Percentiles rank a stretch among this genome's conserved stretches.
These are phyloP conservation scores for Trametes elegans DNA, from an alignment of 768 basidiomycete genomes.

Conservation along the genomic window DNA sequence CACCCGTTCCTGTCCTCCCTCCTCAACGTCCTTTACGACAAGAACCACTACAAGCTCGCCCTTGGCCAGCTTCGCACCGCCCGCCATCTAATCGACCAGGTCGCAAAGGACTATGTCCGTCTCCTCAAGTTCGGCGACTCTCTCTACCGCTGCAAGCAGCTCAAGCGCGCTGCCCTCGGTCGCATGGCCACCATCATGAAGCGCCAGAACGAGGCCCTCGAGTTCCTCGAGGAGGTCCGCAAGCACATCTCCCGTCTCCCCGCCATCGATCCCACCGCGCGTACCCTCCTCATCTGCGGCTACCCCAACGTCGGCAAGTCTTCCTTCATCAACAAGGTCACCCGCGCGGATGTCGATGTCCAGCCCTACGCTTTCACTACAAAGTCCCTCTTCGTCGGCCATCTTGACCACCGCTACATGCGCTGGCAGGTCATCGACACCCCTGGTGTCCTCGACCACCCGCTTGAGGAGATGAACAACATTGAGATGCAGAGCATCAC, in stretches of 20 bases:
- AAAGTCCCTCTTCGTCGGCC: conserved; percentile 96
- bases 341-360: conserved; percentile 97
- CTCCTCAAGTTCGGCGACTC: conserved; percentile 98
- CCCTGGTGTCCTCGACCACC: conserved; percentile 96
- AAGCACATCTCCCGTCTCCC: conserved; percentile 99
- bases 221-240: conserved; percentile 97
- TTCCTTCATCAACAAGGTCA: conserved; percentile 99
- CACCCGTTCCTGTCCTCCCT: conserved; percentile 96
- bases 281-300: conserved; percentile 96
- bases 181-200: conserved; percentile 99
- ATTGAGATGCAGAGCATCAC: conserved; percentile 99
- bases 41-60: conserved; percentile 99
- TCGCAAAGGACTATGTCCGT: conserved; percentile 95
- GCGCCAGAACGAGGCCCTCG: conserved; percentile 96
- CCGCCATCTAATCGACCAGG: conserved; percentile 93
- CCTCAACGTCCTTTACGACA: conserved; percentile 99
- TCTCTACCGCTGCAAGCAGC: conserved; percentile 96
- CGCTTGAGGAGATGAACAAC: conserved; percentile 99
- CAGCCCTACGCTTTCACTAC: conserved; percentile 99
- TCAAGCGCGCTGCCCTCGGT: conserved; percentile 95
- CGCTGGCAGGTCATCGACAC: conserved; percentile 99
- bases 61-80: conserved; percentile 95
- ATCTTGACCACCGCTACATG: conserved; percentile 98
- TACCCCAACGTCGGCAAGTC: conserved; percentile 99
- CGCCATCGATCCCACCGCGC: conserved; percentile 96